A percentile compares a stretch with the other conserved stretches of the same genome.
Evolutionary conservation across 2,329 filamentous ascomycete species (phyloP).

Genomic region (Sclerotinia subarctica): DNA sequence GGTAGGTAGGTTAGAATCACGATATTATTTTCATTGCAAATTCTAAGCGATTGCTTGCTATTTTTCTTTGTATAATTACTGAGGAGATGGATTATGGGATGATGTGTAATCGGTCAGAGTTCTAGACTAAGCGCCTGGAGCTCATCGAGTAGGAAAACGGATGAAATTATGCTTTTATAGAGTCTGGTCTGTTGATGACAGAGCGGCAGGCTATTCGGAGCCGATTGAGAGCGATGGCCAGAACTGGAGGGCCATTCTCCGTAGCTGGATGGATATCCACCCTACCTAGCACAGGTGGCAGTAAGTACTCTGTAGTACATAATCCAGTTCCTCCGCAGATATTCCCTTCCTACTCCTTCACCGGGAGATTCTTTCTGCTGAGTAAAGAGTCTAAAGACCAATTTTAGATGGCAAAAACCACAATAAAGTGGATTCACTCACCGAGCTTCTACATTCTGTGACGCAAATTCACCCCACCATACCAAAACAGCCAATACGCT

Average conservation of each 20-base stretch:
- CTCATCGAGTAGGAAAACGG: neutral
- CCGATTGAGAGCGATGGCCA: neutral
- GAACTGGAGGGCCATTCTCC: neutral
- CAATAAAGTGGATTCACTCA: conserved; percentile 10
- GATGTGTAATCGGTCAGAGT: neutral
- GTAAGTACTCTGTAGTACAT: too few relatives aligned
- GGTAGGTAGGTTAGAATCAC: neutral
- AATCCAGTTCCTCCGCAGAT: neutral
- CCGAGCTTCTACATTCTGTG: conserved; percentile 11
- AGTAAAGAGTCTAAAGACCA: neutral
- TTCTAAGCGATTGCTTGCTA: neutral
- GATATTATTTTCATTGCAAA: neutral
- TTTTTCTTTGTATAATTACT: neutral
- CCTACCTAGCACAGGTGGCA: too few relatives aligned
- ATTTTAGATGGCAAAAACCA: conserved; percentile 1
- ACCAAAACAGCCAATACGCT: conserved; percentile 3
- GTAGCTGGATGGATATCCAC: neutral
- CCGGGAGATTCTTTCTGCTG: neutral
- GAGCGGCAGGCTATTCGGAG: neutral
- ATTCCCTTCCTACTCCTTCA: neutral
- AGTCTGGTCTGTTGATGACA: neutral
- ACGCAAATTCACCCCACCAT: conserved; percentile 17
- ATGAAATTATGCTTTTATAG: neutral
- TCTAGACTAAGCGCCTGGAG: neutral
- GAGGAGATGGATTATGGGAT: neutral